Percentiles rank a stretch among this genome's conserved stretches.
Conservation (phyloP, 495 filamentous ascomycete genomes). For the Penicillium pancosmium region DNA sequence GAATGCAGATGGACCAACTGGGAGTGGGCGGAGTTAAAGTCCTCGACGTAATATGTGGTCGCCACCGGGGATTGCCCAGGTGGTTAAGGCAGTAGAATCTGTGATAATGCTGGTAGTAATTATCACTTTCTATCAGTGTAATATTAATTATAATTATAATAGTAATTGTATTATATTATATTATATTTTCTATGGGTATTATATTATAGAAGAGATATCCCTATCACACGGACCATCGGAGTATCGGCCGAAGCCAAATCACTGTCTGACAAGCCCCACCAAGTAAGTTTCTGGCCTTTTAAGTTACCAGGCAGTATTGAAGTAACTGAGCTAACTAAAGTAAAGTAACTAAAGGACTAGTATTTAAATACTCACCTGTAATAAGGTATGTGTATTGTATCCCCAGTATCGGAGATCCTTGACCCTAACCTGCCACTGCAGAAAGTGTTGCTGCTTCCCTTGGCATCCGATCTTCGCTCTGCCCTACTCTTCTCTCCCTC, state of each 20-base stretch:
- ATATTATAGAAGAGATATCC: neutral
- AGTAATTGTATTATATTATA: too few species aligned
- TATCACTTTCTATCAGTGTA: too few species aligned
- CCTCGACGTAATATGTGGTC: slow-evolving; percentile 12
- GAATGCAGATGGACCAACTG: neutral
- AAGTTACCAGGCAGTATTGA: too few species aligned
- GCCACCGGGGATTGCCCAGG: neutral
- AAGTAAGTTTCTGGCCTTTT: neutral
- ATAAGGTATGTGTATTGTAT: neutral
- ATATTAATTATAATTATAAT: too few species aligned
- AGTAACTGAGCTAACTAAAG: too few species aligned
- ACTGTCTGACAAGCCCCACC: slow-evolving; percentile 13
- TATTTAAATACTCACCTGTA: neutral
- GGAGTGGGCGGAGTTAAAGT: slow-evolving; percentile 5
- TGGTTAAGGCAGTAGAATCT: too few species aligned
- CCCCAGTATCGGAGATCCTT: too few species aligned
- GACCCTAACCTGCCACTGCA: neutral
- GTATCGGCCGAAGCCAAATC: slow-evolving; percentile 6
- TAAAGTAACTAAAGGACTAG: too few species aligned
- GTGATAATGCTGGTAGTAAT: too few species aligned
- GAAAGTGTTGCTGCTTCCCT: slow-evolving; percentile 5
- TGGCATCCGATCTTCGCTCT: slow-evolving; percentile 30
- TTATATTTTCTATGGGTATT: too few species aligned
- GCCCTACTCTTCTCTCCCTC: slow-evolving; percentile 8
- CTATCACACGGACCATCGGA: slow-evolving; percentile 5